Evolutionary conservation across 2,329 filamentous ascomycete genomes (phyloP).

Genomic region (Monascus ruber): DNA sequence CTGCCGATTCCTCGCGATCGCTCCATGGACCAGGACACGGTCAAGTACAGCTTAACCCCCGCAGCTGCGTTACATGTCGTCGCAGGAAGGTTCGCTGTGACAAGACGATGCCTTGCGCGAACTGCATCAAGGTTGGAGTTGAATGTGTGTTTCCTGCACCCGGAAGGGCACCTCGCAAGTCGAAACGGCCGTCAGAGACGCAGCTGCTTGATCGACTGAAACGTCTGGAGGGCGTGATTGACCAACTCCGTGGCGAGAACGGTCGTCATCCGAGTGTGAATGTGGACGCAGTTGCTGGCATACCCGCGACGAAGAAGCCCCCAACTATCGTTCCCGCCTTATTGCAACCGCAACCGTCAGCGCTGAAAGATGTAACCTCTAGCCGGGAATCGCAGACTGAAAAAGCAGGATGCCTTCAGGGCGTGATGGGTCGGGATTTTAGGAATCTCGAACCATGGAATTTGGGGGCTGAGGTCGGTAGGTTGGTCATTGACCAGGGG

Average conservation of each 20-base stretch:
- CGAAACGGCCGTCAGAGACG: conserved; percentile 46
- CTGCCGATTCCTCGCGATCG: no score
- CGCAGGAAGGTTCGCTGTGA: conserved; percentile 39
- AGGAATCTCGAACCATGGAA: conserved; percentile 10
- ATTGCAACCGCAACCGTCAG: conserved; percentile 4
- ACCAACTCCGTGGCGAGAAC: conserved; percentile 42
- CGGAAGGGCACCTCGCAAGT: conserved; percentile 48
- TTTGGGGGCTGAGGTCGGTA: conserved; percentile 41
- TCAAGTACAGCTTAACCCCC: conserved; percentile 10
- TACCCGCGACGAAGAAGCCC: no score
- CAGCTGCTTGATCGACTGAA: conserved; percentile 48
- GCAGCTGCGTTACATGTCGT: conserved; percentile 38
- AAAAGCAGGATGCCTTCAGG: background rate
- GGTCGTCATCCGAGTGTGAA: conserved; percentile 12
- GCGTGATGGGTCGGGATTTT: conserved; percentile 9
- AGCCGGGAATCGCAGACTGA: conserved; percentile 2
- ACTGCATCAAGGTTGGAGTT: conserved; percentile 39
- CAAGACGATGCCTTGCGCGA: conserved; percentile 37
- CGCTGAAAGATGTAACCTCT: background rate
- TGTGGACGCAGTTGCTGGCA: no score
- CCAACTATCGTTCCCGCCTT: no score
- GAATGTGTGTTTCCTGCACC: conserved; percentile 54
- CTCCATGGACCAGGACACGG: no score
- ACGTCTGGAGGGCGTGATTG: conserved; percentile 50
- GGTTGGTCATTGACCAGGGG: conserved; percentile 49